Conservation (phyloP, 2,329 filamentous ascomycete species). For the Cryphonectria nitschkei region DNA sequence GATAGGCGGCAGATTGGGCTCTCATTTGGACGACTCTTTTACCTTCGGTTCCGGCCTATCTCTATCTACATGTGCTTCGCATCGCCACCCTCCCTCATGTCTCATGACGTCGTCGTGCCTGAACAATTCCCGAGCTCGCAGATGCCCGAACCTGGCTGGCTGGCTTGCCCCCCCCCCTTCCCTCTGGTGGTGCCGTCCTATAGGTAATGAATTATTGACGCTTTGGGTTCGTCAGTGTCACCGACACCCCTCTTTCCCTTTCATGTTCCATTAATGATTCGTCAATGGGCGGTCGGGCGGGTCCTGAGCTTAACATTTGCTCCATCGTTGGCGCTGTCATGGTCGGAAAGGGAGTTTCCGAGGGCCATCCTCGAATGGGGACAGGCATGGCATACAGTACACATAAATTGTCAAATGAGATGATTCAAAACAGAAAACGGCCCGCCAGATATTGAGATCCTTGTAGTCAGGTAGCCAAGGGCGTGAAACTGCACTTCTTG, state of each 20-base stretch:
- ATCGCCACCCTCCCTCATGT: background rate
- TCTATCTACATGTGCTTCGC: background rate
- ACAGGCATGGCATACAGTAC: background rate
- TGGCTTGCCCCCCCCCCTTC: background rate
- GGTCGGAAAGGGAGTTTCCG: background rate
- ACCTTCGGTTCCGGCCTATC: background rate
- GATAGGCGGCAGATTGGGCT: background rate
- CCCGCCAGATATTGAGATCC: too few relatives aligned
- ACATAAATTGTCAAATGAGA: too few relatives aligned
- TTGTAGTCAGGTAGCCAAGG: too few relatives aligned
- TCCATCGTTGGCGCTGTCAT: background rate
- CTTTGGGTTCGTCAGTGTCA: background rate
- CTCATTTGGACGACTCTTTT: background rate
- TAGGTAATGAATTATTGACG: background rate
- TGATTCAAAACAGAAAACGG: too few relatives aligned
- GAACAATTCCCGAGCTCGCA: background rate
- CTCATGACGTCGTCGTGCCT: conserved; percentile 4
- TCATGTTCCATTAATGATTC: background rate
- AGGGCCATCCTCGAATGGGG: background rate
- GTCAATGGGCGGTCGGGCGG: background rate
- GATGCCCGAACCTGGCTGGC: conserved; percentile 1
- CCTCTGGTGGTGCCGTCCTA: background rate
- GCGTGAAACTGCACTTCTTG: too few relatives aligned
- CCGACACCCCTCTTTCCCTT: background rate
- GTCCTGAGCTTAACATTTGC: background rate